Base-by-base conservation (phyloP, 495 filamentous ascomycete genomes). In the Immersiella caudata region DNA sequence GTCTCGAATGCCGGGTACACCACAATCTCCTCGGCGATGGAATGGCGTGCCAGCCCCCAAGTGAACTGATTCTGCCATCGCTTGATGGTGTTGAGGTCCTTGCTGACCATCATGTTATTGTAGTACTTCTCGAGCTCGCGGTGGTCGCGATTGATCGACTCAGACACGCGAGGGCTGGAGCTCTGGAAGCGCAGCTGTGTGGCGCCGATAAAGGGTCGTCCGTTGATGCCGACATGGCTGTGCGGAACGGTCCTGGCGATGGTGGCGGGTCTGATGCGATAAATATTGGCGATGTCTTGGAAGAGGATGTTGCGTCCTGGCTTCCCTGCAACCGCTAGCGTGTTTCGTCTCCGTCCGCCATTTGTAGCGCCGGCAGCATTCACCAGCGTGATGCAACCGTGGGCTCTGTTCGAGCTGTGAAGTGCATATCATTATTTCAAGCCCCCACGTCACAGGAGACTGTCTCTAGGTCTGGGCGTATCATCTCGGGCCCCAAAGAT, bases 31-130 rank as follows among this genome's bases (percentile, higher is more conserved):
- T 92, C 87, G 62, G 80, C 86, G 70, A 91, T 79, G 0, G 84
- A 83, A 71, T 91, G 86, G 9, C 89, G 84, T 12, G 91, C 86
- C 3, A 93, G 78, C 70, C 89, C 87, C 90, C 90, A 93, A 33
- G 87, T 86, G 65, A 92, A 89, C 58, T 85, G 84, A 64, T 92
- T 92, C 74, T 87, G 84, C 76, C 79, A 91, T 18, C 81, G 76
- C 1, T 71, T 76, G 69, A 82, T 82, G 6, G 82, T 78, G 60
- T 88, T 82, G 22, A 75, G 67, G 46, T 85, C 79, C 2, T 70
- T 75, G 11, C 85, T 71, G 54, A 77, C 75, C 54, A 87, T 68
- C 65, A 91, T 87, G 8, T 86, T 81, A 57, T 85, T 75, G 73
- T 88, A 87, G 73, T 83, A 87, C 1, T 75, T 59, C 68, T 90